Evolutionary conservation across 768 basidiomycete species (phyloP).

Genomic region (Phaeotremella skinneri): DNA sequence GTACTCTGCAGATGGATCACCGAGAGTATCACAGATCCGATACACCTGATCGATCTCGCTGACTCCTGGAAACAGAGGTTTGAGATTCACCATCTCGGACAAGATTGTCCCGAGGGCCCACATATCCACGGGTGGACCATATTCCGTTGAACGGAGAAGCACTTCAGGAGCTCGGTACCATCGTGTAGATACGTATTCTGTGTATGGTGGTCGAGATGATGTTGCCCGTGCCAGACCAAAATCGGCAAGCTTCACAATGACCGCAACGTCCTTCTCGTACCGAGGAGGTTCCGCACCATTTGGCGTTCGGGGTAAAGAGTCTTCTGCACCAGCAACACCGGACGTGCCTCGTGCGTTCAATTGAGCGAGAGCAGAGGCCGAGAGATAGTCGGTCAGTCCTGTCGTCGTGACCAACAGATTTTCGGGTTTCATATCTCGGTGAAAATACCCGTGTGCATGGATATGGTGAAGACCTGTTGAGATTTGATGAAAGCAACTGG

Average conservation of each 20-base stretch:
- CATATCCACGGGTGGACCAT: slow-evolving; percentile 97
- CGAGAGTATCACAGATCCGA: slow-evolving; percentile 86
- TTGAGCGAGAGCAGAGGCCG: slow-evolving; percentile 66
- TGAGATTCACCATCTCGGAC: slow-evolving; percentile 91
- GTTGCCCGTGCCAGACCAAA: slow-evolving; percentile 95
- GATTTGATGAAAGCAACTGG: slow-evolving; percentile 90
- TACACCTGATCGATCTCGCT: slow-evolving; percentile 89
- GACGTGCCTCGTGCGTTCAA: slow-evolving; percentile 24
- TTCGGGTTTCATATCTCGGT: slow-evolving; percentile 99
- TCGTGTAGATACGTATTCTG: slow-evolving; percentile 97
- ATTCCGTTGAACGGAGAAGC: slow-evolving; percentile 82
- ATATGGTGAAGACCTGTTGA: slow-evolving; percentile 87
- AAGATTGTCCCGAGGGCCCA: slow-evolving; percentile 99
- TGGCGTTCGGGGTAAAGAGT: slow-evolving; percentile 2
- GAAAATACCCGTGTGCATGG: slow-evolving; percentile 89
- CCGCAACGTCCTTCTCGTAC: slow-evolving; percentile 84
- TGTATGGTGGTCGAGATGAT: slow-evolving; percentile 83
- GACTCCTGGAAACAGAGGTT: slow-evolving; percentile 90
- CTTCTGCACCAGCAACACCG: not conserved
- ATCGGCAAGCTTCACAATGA: slow-evolving; percentile 96
- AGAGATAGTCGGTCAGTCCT: slow-evolving; percentile 85
- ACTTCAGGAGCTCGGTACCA: slow-evolving; percentile 99
- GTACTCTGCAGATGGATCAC: slow-evolving; percentile 82
- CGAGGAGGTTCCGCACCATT: slow-evolving; percentile 9
- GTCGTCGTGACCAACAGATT: slow-evolving; percentile 98